Evolutionary conservation across 306 rosid species (phyloP).

Genomic region (Quercus cerris): DNA sequence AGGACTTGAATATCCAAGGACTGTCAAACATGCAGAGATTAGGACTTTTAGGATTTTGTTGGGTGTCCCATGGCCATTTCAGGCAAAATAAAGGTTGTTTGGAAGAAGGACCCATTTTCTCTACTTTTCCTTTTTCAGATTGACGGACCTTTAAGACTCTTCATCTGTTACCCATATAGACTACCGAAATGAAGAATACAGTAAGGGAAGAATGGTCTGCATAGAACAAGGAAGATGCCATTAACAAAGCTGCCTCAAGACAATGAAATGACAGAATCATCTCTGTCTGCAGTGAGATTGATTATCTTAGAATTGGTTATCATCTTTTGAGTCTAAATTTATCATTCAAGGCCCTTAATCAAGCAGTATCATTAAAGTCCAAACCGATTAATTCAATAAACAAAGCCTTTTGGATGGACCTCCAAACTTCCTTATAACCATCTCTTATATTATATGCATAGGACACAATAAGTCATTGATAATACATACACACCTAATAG

Average conservation of each 20-base stretch:
- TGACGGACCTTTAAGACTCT: neutral
- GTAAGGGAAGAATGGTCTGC: neutral
- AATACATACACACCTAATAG: neutral
- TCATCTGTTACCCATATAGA: neutral
- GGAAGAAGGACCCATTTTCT: conserved; percentile 36
- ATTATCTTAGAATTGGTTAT: too few species aligned
- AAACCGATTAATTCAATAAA: too few species aligned
- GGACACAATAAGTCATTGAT: neutral
- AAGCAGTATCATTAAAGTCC: too few species aligned
- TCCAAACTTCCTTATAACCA: too few species aligned
- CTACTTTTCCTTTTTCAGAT: neutral
- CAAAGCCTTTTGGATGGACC: too few species aligned
- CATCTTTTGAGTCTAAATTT: too few species aligned
- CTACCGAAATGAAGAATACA: neutral
- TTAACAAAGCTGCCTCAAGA: too few species aligned
- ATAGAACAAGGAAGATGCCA: neutral
- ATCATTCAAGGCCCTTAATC: too few species aligned
- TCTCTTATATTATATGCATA: too few species aligned
- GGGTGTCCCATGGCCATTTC: conserved; percentile 79
- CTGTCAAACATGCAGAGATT: conserved; percentile 51
- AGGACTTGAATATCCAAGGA: conserved; percentile 80
- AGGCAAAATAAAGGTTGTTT: conserved; percentile 52
- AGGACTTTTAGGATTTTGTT: conserved; percentile 31
- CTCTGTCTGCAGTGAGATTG: too few species aligned
- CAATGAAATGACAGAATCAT: too few species aligned